Evolutionary conservation across 345 rosid genomes (phyloP), one percentile per base, ranked within the genome.

Genomic region (Lenwebbia sp.): DNA sequence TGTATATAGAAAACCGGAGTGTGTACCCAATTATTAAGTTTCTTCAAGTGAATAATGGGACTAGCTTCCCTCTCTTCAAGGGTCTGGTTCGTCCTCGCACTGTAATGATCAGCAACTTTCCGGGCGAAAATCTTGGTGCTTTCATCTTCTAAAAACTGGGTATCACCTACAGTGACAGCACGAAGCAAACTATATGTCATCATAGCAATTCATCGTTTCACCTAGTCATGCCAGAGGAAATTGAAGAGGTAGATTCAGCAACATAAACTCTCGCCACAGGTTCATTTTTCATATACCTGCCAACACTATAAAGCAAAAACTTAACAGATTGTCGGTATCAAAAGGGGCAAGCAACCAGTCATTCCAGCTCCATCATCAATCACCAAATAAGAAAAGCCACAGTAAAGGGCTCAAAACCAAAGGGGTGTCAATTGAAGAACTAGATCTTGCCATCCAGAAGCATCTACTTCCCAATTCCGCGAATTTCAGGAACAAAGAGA

Each of bases 61-160:
- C 98, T 97, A 23, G 99, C 98, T 94, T 97, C 99, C 89, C 99
- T 91, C 90, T 97, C 98, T 92, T 96, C 99, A 85, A 97, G 88
- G 60, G 99, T 96, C 90, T 96, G 98, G 89, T 97, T 97, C 5
- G 98, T 96, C 91, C 99, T 93, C n/a, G 98, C 89, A 91, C 98
- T 97, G 89, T 97, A 96, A 90, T 97, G 99, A 82, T 95, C 96
- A 82, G 99, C 99, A 26, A 97, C 99, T 89, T 92, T 94, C 83
- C 92, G 85, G 13, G 98, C 98, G 89, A 91, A 89, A 58, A 89
- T 85, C 91, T 90, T 95, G 0, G 96, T 94, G 88, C 88, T 89
- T 41, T 93, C 98, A 86, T 95, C 96, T 60, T 95, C 96, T 58
- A 90, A 84, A 91, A 91, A 93, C 87, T 89, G 91, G 40, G 88